A percentile compares a stretch with the other conserved stretches of the same genome.
Evolutionary conservation across 1,284 basidiomycete genomes (phyloP).

Genomic region (Athelia psychrophila): DNA sequence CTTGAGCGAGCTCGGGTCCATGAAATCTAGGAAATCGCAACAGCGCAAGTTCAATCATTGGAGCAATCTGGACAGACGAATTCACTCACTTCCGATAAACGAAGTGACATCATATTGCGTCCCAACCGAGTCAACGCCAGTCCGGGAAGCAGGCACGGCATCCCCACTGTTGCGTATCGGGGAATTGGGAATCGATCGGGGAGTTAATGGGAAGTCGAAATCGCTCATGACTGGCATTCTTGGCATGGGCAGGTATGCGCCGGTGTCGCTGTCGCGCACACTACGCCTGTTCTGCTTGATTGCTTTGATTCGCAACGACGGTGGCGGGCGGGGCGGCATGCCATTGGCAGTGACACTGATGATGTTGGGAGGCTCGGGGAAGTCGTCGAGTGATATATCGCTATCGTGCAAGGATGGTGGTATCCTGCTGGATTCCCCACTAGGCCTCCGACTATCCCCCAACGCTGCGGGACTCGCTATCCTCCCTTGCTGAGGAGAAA

Average conservation of each 20-base stretch:
- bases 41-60: background rate
- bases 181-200: constrained; percentile 22
- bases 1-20: constrained; percentile 9
- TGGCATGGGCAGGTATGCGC: background rate
- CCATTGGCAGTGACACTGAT: constrained; percentile 11
- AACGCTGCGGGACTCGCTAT: background rate
- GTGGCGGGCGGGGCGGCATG: background rate
- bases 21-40: constrained; percentile 20
- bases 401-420: constrained; percentile 41
- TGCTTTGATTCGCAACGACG: background rate
- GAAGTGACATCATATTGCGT: constrained; percentile 73
- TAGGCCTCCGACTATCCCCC: background rate
- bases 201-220: background rate
- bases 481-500: constrained; percentile 31
- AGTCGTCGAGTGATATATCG: constrained; percentile 68
- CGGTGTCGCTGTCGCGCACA: too few relatives aligned
- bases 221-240: background rate
- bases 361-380: constrained; percentile 59
- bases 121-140: constrained; percentile 39
- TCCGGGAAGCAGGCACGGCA: constrained; percentile 14
- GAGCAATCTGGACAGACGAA: background rate
- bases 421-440: background rate
- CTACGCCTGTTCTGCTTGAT: too few relatives aligned
- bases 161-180: constrained; percentile 28
- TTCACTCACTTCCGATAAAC: constrained; percentile 61